A percentile compares a stretch with the other conserved stretches of the same genome.
Evolutionary conservation across 2,329 filamentous ascomycete species (phyloP).

Genomic region (Penicillium paneum): DNA sequence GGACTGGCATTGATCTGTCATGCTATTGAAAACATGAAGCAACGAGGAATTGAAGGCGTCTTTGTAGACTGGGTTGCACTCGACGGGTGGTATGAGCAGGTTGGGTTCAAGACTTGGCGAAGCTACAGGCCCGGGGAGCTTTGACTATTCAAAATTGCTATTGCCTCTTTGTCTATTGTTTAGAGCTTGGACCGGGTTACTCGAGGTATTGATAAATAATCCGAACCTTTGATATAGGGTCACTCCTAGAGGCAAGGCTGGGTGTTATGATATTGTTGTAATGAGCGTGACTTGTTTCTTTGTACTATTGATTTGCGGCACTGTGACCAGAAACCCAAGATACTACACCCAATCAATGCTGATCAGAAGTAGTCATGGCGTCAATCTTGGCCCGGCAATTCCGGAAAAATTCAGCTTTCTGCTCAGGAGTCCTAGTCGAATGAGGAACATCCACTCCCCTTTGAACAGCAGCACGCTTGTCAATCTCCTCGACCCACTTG

Average conservation of each 20-base stretch:
- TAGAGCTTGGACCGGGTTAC: neutral
- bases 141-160: neutral
- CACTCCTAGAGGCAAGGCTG: neutral
- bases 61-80: conserved; percentile 47
- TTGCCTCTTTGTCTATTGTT: neutral
- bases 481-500: conserved; percentile 32
- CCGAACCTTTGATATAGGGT: neutral
- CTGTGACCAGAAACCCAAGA: neutral
- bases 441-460: conserved; percentile 22
- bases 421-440: conserved; percentile 10
- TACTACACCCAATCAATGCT: conserved; percentile 12
- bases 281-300: neutral
- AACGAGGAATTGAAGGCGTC: conserved; percentile 41
- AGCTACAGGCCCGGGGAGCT: conserved; percentile 39
- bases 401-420: conserved; percentile 12
- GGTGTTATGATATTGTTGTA: neutral
- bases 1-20: conserved; percentile 44
- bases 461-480: conserved; percentile 29
- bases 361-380: conserved; percentile 20
- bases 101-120: conserved; percentile 42
- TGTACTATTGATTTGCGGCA: neutral
- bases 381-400: conserved; percentile 21
- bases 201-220: neutral
- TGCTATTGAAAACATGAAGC: conserved; percentile 45
- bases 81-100: conserved; percentile 45